These are phyloP conservation scores for Cryptococcus sp. DNA, from an alignment of 1,284 basidiomycete species.

Conservation along the genomic window DNA sequence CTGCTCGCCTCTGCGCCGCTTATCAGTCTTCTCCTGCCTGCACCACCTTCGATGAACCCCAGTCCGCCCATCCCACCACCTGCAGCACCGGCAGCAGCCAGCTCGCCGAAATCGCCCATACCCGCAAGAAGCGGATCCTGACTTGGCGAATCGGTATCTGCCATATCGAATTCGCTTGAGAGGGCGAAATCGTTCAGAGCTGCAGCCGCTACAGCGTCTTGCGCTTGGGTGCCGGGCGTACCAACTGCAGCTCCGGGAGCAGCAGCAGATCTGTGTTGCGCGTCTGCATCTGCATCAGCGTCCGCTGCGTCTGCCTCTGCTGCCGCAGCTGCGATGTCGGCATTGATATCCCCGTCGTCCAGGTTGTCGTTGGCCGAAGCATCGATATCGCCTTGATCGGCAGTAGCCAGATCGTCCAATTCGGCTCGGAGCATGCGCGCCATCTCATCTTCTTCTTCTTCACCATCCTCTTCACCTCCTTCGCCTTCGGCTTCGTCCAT, in stretches of 20 bases:
- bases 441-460: constrained; percentile 45
- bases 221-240: constrained; percentile 8
- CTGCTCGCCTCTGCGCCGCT: constrained; percentile 32
- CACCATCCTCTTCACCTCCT: constrained; percentile 21
- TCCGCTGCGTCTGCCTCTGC: constrained; percentile 15
- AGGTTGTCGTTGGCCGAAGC: constrained; percentile 1
- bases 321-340: not conserved
- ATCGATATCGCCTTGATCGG: not conserved
- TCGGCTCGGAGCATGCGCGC: constrained; percentile 38
- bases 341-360: not conserved
- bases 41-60: constrained; percentile 39
- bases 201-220: constrained; percentile 19
- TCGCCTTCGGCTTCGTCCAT: constrained; percentile 20
- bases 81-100: not conserved
- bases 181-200: constrained; percentile 26
- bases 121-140: constrained; percentile 2
- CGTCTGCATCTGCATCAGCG: constrained; percentile 9
- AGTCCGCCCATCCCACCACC: constrained; percentile 2
- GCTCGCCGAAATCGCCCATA: constrained; percentile 4
- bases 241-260: not conserved
- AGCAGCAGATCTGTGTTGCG: not conserved
- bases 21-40: constrained; percentile 38
- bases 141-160: not conserved
- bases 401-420: constrained; percentile 49
- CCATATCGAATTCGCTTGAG: constrained; percentile 4